Conservation (phyloP, 768 basidiomycete genomes). For the Lentinula detonsa region DNA sequence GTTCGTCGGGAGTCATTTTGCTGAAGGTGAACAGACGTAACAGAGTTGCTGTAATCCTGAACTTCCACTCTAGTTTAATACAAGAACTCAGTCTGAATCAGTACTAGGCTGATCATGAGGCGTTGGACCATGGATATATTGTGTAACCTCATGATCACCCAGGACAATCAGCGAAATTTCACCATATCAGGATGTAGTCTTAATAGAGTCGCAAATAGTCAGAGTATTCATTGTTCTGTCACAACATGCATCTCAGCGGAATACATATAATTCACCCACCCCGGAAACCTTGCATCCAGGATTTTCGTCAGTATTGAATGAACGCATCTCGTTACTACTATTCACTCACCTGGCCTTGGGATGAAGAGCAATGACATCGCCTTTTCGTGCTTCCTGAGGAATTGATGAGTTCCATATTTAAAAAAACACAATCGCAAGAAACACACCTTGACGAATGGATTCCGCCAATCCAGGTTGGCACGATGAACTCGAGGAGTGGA, state of each 20-base stretch:
- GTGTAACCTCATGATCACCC: no score
- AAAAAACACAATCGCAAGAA: neutral
- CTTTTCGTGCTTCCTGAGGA: neutral
- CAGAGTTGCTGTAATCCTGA: no score
- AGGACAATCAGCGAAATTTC: no score
- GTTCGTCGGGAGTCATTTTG: neutral
- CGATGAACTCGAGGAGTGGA: slow-evolving; percentile 4
- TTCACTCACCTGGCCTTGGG: neutral
- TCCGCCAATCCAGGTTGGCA: slow-evolving; percentile 1
- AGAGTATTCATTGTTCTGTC: neutral
- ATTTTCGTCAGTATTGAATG: neutral
- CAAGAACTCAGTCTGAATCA: no score
- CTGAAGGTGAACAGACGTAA: neutral
- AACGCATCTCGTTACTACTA: no score
- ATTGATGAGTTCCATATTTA: neutral
- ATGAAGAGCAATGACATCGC: slow-evolving; percentile 1
- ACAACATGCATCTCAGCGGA: slow-evolving; percentile 3
- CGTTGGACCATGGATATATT: no score
- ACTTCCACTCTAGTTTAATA: no score
- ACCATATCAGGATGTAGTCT: no score
- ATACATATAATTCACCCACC: neutral
- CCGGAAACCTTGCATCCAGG: neutral
- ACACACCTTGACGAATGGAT: slow-evolving; percentile 4
- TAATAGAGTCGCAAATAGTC: no score
- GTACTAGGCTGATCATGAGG: no score